phyloP scores from a whole-genome alignment of 345 rosid species.

The Pelargonium nanum region DNA sequence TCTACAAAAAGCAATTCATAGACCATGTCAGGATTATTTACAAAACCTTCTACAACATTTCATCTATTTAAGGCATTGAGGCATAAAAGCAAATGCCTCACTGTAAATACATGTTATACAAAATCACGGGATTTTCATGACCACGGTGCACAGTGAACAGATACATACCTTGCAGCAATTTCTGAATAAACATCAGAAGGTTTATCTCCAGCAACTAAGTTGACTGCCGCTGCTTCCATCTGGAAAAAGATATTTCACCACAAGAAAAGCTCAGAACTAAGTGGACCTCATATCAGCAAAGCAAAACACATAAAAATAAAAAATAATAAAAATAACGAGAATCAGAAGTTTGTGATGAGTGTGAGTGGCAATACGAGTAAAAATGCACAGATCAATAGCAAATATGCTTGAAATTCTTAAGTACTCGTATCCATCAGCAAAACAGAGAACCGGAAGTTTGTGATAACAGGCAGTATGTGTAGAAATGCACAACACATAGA shows the following conservation, averaged over 20 bases:
- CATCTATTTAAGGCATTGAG: background rate
- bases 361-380: background rate
- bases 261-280: constrained; percentile 10
- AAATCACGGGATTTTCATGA: background rate
- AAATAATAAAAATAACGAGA: background rate
- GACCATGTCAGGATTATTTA: background rate
- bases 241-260: constrained; percentile 22
- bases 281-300: background rate
- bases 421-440: background rate
- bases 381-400: background rate
- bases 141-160: background rate
- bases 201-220: constrained; percentile 67
- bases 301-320: background rate
- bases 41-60: background rate
- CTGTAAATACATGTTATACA: constrained; percentile 1
- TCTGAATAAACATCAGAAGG: constrained; percentile 96
- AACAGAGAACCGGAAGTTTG: background rate
- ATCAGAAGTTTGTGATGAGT: too few species aligned
- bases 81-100: constrained; percentile 4
- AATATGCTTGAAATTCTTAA: background rate
- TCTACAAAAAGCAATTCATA: background rate
- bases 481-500: background rate
- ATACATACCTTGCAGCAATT: constrained; percentile 72
- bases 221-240: constrained; percentile 96
- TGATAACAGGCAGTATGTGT: background rate